These are phyloP conservation scores for Fusarium fujikuroi DNA, from an alignment of 2,329 filamentous ascomycete species.

Conservation along the genomic window DNA sequence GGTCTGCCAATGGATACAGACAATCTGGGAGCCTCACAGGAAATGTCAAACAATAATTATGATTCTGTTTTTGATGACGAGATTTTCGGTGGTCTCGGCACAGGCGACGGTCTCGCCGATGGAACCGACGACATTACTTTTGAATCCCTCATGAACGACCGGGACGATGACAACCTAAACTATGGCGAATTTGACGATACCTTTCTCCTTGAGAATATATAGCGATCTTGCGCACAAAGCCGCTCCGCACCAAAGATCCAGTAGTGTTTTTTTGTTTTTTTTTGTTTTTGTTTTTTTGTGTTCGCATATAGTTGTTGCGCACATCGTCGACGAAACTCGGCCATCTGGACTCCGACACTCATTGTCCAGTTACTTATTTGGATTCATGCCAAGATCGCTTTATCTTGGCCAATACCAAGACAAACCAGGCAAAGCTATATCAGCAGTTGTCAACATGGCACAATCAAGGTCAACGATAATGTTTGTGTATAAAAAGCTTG, in stretches of 20 bases:
- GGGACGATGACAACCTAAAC: slow-evolving; percentile 50
- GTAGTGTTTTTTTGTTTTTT: background rate
- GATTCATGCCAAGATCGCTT: background rate
- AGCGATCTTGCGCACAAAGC: background rate
- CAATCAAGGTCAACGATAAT: background rate
- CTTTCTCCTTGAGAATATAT: slow-evolving; percentile 54
- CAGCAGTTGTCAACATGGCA: background rate
- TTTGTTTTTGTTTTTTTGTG: background rate
- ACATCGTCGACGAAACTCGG: background rate
- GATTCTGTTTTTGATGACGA: slow-evolving; percentile 58
- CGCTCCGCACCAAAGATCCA: background rate
- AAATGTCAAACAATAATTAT: slow-evolving; percentile 41
- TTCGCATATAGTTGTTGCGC: background rate
- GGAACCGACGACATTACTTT: slow-evolving; percentile 56
- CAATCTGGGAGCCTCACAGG: slow-evolving; percentile 11
- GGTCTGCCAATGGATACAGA: slow-evolving; percentile 13
- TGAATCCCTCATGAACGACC: slow-evolving; percentile 60
- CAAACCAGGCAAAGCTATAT: background rate
- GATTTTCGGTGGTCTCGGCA: slow-evolving; percentile 50
- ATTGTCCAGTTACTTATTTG: background rate
- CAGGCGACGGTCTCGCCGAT: slow-evolving; percentile 49
- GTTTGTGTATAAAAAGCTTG: slow-evolving; percentile 3
- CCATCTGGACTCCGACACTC: background rate
- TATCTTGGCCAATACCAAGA: background rate
- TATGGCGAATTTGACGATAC: slow-evolving; percentile 57